phyloP scores from a whole-genome alignment of 2,329 filamentous ascomycete species.

The Alternaria triticina region DNA sequence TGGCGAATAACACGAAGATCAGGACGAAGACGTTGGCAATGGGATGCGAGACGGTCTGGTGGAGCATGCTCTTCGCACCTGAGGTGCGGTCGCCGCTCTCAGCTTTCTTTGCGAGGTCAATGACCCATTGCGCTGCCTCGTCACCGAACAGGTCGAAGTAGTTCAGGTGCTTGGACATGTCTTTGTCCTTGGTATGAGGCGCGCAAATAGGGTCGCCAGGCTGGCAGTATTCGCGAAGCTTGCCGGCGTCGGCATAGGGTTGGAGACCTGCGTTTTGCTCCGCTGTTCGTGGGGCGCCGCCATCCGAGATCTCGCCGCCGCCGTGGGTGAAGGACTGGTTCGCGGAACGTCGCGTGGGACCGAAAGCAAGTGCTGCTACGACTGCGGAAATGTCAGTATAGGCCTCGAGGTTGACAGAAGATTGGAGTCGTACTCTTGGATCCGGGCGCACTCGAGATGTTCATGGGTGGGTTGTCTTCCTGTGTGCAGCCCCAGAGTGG shows the following conservation, averaged over 20 bases:
- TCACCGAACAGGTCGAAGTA: slow-evolving; percentile 55
- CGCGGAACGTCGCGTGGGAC: slow-evolving; percentile 33
- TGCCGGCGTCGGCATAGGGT: slow-evolving; percentile 47
- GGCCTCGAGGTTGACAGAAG: not conserved
- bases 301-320: slow-evolving; percentile 29
- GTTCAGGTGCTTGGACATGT: slow-evolving; percentile 63
- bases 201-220: slow-evolving; percentile 68
- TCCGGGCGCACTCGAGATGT: slow-evolving; percentile 26
- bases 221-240: slow-evolving; percentile 70
- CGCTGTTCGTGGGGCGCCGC: slow-evolving; percentile 26
- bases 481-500: slow-evolving; percentile 33
- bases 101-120: slow-evolving; percentile 25
- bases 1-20: slow-evolving; percentile 19
- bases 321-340: slow-evolving; percentile 31
- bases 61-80: slow-evolving; percentile 23
- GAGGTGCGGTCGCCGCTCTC: slow-evolving; percentile 11
- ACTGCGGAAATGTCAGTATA: slow-evolving; percentile 22
- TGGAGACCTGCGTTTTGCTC: slow-evolving; percentile 29
- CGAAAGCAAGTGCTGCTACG: slow-evolving; percentile 31
- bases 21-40: slow-evolving; percentile 31
- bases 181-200: slow-evolving; percentile 51
- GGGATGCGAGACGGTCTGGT: slow-evolving; percentile 29
- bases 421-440: slow-evolving; percentile 23
- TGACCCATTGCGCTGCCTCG: slow-evolving; percentile 32
- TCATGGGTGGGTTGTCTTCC: slow-evolving; percentile 28